Conservation (phyloP, 2,329 filamentous ascomycete genomes). For the Colletotrichum sp. region DNA sequence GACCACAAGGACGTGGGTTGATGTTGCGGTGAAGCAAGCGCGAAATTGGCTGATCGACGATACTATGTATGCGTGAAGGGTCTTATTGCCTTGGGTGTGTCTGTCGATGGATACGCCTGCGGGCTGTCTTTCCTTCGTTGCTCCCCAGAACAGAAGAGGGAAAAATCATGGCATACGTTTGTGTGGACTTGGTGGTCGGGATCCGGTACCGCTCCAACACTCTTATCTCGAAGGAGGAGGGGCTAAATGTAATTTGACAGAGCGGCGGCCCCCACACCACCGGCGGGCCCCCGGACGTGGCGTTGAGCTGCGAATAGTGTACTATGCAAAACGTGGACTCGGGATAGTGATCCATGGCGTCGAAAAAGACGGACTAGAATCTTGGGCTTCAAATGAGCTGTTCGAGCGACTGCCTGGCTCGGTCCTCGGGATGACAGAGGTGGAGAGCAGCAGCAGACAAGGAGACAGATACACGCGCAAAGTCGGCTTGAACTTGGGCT, state of each 20-base stretch:
- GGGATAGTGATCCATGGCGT: background rate
- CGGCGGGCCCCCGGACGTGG: background rate
- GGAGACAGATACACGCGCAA: background rate
- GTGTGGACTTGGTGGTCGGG: background rate
- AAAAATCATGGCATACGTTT: background rate
- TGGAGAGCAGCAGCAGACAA: background rate
- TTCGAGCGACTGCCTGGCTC: background rate
- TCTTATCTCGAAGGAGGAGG: constrained; percentile 12
- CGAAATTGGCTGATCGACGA: background rate
- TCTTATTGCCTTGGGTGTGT: background rate
- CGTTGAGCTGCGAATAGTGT: background rate
- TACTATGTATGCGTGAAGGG: constrained; percentile 16
- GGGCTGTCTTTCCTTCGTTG: background rate
- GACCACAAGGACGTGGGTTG: background rate
- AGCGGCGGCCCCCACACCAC: constrained; percentile 6
- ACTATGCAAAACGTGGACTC: background rate
- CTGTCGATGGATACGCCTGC: constrained; percentile 14
- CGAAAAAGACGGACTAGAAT: background rate
- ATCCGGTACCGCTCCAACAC: constrained; percentile 9
- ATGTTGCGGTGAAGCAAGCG: constrained; percentile 9
- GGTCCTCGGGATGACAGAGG: background rate
- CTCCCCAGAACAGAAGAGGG: background rate
- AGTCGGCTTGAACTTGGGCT: background rate
- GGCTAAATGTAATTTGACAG: background rate
- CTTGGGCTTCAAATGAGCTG: background rate